These are phyloP conservation scores for Teratosphaeria nubilosa DNA, from an alignment of 2,329 filamentous ascomycete species.

Conservation along the genomic window DNA sequence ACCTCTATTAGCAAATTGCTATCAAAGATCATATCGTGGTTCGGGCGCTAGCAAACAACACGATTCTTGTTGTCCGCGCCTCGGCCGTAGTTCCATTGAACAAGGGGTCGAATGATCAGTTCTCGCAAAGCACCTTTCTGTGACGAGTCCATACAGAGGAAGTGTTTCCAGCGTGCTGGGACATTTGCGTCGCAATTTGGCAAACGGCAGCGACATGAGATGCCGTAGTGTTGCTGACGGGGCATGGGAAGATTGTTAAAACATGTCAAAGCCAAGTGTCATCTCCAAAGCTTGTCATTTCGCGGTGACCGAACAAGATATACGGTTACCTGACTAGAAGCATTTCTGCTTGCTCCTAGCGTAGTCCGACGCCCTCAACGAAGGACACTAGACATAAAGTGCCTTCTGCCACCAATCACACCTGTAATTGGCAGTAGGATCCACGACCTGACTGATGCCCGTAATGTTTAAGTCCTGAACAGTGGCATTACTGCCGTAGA, in stretches of 20 bases:
- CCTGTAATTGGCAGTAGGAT: constrained; percentile 38
- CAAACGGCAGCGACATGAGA: background rate
- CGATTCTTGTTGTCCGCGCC: too few relatives aligned
- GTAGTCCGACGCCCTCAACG: background rate
- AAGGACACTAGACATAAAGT: constrained; percentile 25
- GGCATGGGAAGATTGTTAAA: too few relatives aligned
- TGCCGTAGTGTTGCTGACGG: too few relatives aligned
- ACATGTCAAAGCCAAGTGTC: too few relatives aligned
- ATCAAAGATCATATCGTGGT: too few relatives aligned
- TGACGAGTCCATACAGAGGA: background rate
- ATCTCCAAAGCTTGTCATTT: too few relatives aligned
- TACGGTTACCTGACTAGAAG: background rate
- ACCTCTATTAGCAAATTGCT: too few relatives aligned
- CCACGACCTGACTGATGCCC: constrained; percentile 32
- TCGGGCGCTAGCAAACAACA: too few relatives aligned
- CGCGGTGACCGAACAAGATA: too few relatives aligned
- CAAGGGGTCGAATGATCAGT: background rate
- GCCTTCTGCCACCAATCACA: constrained; percentile 47
- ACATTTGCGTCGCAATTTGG: background rate
- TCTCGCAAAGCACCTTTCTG: background rate
- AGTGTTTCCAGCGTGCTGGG: background rate
- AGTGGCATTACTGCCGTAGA: constrained; percentile 36
- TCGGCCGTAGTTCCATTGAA: too few relatives aligned
- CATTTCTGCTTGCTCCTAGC: background rate
- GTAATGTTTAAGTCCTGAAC: constrained; percentile 36